These are phyloP conservation scores for Polyplosphaeria fusca DNA, from an alignment of 495 filamentous ascomycete genomes.

Conservation along the genomic window DNA sequence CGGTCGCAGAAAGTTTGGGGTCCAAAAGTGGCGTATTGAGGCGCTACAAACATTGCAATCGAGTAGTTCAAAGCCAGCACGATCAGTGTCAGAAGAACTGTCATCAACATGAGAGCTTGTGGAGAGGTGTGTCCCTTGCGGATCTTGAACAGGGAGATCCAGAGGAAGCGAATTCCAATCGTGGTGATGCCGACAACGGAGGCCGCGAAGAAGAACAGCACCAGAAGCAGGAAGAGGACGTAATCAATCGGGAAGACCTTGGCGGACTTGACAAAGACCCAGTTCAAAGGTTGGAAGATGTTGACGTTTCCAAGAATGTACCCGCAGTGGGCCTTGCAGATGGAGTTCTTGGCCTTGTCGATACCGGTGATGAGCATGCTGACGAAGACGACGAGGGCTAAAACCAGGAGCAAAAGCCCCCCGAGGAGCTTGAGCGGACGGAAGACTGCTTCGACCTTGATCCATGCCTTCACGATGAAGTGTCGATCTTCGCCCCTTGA, in stretches of 20 bases:
- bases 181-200: constrained; percentile 80
- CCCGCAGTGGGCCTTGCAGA: constrained; percentile 86
- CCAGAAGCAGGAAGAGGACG: constrained; percentile 74
- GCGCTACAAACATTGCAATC: constrained; percentile 84
- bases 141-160: constrained; percentile 87
- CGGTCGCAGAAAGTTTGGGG: constrained; percentile 90
- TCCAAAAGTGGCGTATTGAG: constrained; percentile 91
- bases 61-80: constrained; percentile 88
- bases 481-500: constrained; percentile 67
- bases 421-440: constrained; percentile 83
- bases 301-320: constrained; percentile 91
- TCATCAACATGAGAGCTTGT: constrained; percentile 87
- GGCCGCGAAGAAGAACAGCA: constrained; percentile 80
- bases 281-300: constrained; percentile 93
- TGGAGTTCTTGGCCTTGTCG: constrained; percentile 91
- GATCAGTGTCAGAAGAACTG: constrained; percentile 84
- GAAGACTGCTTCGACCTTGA: constrained; percentile 71
- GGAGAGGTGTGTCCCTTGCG: constrained; percentile 83
- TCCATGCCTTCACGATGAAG: constrained; percentile 67
- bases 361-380: constrained; percentile 95
- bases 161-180: constrained; percentile 92
- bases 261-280: constrained; percentile 76
- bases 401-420: constrained; percentile 69
- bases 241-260: constrained; percentile 91
- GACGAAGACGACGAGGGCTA: constrained; percentile 72